Conservation (phyloP, 768 basidiomycete species). For the Tulasnella calospora region DNA sequence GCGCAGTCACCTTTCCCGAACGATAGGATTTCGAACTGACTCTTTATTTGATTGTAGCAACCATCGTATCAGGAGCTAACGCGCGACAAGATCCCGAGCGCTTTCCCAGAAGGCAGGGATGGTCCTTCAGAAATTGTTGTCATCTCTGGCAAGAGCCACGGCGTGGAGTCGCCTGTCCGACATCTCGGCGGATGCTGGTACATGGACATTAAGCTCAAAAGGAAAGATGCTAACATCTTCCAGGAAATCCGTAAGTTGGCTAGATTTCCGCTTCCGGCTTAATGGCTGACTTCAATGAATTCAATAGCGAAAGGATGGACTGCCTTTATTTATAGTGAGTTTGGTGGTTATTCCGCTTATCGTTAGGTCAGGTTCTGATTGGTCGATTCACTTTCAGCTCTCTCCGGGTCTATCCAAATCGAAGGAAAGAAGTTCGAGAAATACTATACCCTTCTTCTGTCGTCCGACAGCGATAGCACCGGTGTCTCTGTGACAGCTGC, state of each 20-base stretch:
- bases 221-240: constrained; percentile 58
- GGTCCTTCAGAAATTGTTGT: constrained; percentile 72
- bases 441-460: constrained; percentile 80
- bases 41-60: constrained; percentile 42
- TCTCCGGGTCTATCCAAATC: constrained; percentile 44
- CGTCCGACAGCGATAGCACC: constrained; percentile 51
- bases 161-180: constrained; percentile 79
- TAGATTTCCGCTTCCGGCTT: neutral
- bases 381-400: neutral
- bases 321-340: constrained; percentile 74
- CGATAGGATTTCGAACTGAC: neutral
- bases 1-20: neutral
- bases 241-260: constrained; percentile 68
- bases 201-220: constrained; percentile 69
- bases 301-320: constrained; percentile 75
- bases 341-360: neutral
- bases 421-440: constrained; percentile 39
- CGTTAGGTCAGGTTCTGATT: neutral
- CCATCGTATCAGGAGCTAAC: constrained; percentile 71
- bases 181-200: constrained; percentile 94
- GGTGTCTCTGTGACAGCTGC: constrained; percentile 63
- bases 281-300: neutral
- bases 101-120: constrained; percentile 64
- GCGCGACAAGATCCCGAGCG: constrained; percentile 56
- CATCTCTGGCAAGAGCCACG: constrained; percentile 85